Evolutionary conservation across 495 filamentous ascomycete genomes (phyloP).

Genomic region (Staphylotrichum tortipilum): DNA sequence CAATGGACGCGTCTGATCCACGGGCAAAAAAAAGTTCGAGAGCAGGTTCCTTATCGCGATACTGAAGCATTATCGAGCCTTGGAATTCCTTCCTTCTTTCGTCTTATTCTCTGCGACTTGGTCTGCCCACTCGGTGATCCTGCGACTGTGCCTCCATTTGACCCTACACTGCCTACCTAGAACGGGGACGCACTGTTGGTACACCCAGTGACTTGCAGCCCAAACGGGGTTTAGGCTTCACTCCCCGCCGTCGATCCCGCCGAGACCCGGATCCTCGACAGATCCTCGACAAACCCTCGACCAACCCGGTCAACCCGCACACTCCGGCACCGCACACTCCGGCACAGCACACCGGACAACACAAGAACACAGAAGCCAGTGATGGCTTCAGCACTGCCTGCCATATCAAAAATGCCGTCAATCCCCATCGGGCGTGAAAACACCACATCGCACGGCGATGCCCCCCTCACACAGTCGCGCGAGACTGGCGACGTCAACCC

Average conservation of each 20-base stretch:
- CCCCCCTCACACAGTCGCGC: conserved; percentile 46
- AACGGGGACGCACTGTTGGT: too few relatives aligned
- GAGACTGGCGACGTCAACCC: conserved; percentile 54
- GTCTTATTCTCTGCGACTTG: too few relatives aligned
- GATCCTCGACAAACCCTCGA: not conserved
- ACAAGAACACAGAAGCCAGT: not conserved
- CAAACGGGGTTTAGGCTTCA: not conserved
- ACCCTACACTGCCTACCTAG: too few relatives aligned
- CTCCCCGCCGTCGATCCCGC: not conserved
- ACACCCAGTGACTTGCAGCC: too few relatives aligned
- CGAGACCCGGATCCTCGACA: not conserved
- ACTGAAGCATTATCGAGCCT: too few relatives aligned
- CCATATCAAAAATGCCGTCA: conserved; percentile 12
- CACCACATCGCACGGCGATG: conserved; percentile 11
- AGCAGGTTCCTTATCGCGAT: conserved; percentile 14
- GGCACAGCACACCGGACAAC: too few relatives aligned
- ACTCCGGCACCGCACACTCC: too few relatives aligned
- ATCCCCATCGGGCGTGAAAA: conserved; percentile 15
- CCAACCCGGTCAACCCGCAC: too few relatives aligned
- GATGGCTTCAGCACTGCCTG: conserved; percentile 19
- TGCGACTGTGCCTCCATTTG: too few relatives aligned
- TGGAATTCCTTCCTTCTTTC: not conserved
- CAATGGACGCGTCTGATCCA: conserved; percentile 7
- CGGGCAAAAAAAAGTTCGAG: conserved; percentile 10
- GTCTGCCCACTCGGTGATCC: too few relatives aligned